A percentile compares a stretch with the other conserved stretches of the same genome.
Conservation (phyloP, 2,329 filamentous ascomycete species). For the Alternaria gansuensis region DNA sequence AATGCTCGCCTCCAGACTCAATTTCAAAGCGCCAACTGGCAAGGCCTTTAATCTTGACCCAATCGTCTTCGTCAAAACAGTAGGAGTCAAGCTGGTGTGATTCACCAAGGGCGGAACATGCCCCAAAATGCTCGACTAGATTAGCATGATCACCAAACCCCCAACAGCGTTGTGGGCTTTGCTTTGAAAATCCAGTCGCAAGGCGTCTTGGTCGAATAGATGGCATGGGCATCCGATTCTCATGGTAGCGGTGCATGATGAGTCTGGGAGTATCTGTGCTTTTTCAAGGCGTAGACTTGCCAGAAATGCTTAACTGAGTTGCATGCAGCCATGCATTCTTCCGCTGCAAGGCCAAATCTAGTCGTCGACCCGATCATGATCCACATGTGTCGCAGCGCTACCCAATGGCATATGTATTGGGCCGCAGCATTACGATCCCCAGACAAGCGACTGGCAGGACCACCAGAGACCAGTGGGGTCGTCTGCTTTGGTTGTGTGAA, state of each 20-base stretch:
- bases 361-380: constrained; percentile 12
- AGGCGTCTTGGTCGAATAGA: background rate
- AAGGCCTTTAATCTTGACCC: background rate
- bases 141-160: background rate
- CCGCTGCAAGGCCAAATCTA: constrained; percentile 15
- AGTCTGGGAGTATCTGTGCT: background rate
- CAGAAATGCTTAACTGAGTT: background rate
- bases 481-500: background rate
- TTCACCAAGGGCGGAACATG: constrained; percentile 3
- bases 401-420: constrained; percentile 31
- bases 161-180: constrained; percentile 2
- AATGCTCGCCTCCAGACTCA: background rate
- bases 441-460: constrained; percentile 8
- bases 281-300: constrained; percentile 12
- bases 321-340: constrained; percentile 8
- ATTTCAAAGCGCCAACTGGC: constrained; percentile 16
- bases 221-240: background rate
- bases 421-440: constrained; percentile 16
- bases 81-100: background rate
- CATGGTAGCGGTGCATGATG: background rate
- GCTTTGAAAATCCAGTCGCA: background rate
- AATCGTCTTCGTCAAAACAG: background rate
- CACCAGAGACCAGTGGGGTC: background rate
- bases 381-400: constrained; percentile 22
- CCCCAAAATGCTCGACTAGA: constrained; percentile 3